phyloP scores from a whole-genome alignment of 2,329 filamentous ascomycete species.

The Pyricularia grisea region DNA sequence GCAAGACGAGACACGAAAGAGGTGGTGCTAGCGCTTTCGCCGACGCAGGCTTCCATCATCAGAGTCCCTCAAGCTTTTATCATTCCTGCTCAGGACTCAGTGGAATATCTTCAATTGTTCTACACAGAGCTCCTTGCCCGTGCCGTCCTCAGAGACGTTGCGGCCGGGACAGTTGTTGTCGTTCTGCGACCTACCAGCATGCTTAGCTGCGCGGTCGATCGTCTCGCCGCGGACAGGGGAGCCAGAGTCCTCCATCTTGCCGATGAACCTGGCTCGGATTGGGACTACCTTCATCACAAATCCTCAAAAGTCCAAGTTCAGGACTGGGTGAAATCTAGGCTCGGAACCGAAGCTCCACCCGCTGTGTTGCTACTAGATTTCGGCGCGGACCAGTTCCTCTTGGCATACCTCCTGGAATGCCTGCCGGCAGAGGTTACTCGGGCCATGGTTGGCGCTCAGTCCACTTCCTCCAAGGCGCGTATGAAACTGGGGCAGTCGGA shows the following conservation, averaged over 20 bases:
- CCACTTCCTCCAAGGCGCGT: neutral
- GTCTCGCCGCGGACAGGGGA: neutral
- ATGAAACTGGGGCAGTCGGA: neutral
- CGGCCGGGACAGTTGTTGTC: neutral
- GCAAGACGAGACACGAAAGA: neutral
- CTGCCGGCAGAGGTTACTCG: neutral
- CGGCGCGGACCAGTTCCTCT: neutral
- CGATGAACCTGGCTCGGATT: neutral
- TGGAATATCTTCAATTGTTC: neutral
- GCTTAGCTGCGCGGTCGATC: neutral
- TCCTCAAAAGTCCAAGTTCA: neutral
- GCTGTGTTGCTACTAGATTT: neutral
- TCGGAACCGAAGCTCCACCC: neutral
- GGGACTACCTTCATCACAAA: neutral
- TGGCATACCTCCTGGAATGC: neutral
- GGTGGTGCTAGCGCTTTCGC: neutral
- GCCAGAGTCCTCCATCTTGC: neutral
- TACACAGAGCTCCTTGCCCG: neutral
- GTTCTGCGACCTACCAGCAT: neutral
- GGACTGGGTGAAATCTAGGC: neutral
- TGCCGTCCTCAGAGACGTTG: neutral
- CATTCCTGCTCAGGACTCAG: neutral
- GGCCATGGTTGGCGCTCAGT: neutral
- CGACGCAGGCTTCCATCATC: neutral
- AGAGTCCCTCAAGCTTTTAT: neutral